Percentiles rank a stretch among this genome's conserved stretches.
These are phyloP conservation scores for Carex sylvatica DNA, from an alignment of 202 grass and related monocot genomes.

Conservation along the genomic window DNA sequence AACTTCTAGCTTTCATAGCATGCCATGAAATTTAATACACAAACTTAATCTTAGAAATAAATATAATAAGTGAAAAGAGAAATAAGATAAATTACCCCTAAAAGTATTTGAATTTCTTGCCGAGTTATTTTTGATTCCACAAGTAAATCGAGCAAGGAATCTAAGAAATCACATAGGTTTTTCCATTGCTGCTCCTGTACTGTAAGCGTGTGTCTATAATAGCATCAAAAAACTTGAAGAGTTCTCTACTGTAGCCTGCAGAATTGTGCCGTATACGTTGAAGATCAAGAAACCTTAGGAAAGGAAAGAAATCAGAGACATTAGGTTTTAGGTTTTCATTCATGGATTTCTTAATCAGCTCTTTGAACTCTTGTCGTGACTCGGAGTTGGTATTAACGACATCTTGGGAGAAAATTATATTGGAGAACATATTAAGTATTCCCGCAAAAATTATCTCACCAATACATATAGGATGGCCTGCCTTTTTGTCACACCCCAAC, in stretches of 20 bases:
- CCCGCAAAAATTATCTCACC: constrained; percentile 39
- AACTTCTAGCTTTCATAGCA: too few relatives aligned
- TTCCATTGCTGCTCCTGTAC: not conserved
- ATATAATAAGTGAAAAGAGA: not conserved
- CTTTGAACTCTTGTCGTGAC: constrained; percentile 44
- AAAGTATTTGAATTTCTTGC: not conserved
- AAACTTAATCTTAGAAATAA: not conserved
- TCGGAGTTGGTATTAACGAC: constrained; percentile 37
- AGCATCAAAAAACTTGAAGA: constrained; percentile 33
- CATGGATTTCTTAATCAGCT: constrained; percentile 32
- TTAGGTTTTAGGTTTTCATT: constrained; percentile 54
- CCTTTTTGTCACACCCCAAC: too few relatives aligned
- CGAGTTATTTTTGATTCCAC: constrained; percentile 36
- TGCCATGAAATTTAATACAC: not conserved
- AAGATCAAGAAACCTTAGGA: constrained; percentile 42
- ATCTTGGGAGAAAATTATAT: constrained; percentile 57
- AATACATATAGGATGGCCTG: constrained; percentile 24
- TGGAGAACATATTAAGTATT: constrained; percentile 51
- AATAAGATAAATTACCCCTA: not conserved
- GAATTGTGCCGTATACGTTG: constrained; percentile 42
- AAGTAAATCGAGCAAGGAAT: constrained; percentile 48
- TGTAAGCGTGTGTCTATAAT: constrained; percentile 36
- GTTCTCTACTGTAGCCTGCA: not conserved
- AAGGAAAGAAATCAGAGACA: constrained; percentile 57
- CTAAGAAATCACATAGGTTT: constrained; percentile 45